A percentile compares a stretch with the other conserved stretches of the same genome.
Conservation (phyloP, 2,329 filamentous ascomycete species). For the Sporothrix variecibatus region DNA sequence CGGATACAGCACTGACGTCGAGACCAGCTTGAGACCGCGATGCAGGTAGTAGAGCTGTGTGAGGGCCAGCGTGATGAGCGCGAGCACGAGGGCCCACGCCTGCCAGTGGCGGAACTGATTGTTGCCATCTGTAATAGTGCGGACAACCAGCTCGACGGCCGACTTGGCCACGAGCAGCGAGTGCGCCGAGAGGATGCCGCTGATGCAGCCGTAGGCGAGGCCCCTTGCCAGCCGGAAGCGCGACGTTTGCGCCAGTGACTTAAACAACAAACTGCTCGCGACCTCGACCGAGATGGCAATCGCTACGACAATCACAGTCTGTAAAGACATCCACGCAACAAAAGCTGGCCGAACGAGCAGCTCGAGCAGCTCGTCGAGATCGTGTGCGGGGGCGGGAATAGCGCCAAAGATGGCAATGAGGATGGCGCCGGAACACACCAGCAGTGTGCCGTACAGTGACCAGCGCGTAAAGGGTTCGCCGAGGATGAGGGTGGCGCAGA, state of each 20-base stretch:
- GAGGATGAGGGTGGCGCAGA: slow-evolving; percentile 91
- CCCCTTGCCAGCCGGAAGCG: slow-evolving; percentile 69
- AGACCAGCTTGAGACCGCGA: slow-evolving; percentile 88
- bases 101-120: slow-evolving; percentile 97
- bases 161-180: slow-evolving; percentile 93
- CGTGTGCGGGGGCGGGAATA: slow-evolving; percentile 90
- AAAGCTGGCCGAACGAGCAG: slow-evolving; percentile 75
- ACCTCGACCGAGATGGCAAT: slow-evolving; percentile 66
- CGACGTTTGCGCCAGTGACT: slow-evolving; percentile 52
- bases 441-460: slow-evolving; percentile 84
- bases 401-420: slow-evolving; percentile 93
- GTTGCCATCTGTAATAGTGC: slow-evolving; percentile 77
- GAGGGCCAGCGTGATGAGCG: slow-evolving; percentile 77
- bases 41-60: slow-evolving; percentile 95
- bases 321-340: slow-evolving; percentile 84
- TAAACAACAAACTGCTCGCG: slow-evolving; percentile 47
- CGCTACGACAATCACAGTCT: slow-evolving; percentile 69
- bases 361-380: slow-evolving; percentile 74
- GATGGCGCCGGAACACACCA: slow-evolving; percentile 86
- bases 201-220: slow-evolving; percentile 84
- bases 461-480: slow-evolving; percentile 92
- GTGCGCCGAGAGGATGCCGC: slow-evolving; percentile 91
- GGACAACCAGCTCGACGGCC: slow-evolving; percentile 88
- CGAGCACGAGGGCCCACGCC: slow-evolving; percentile 86
- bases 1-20: slow-evolving; percentile 92